Base-by-base conservation (phyloP, 805 yeast species). In the Ogataea siamensis region DNA sequence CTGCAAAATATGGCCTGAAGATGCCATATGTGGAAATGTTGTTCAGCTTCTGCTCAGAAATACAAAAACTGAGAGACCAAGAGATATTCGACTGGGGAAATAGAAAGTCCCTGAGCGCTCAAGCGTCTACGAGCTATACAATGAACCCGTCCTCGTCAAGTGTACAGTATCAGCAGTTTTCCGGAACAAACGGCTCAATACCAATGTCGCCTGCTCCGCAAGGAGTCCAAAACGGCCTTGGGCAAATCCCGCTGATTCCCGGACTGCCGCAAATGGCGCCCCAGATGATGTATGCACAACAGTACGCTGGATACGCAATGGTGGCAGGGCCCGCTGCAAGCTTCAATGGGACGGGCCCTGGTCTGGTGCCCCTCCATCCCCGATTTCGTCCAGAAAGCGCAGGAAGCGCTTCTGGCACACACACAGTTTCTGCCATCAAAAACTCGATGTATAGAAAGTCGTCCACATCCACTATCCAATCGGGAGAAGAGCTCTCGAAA, bases 11-110 rank as follows among this genome's bases (percentile, higher is more conserved):
- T 11, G 34, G 45, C 4, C 19, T 54, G n/a, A 34, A 28, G 6
- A 17, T 49, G 5, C 56, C 64, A 8, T 49, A 46, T 32, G 34
- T 55, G 9, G 53, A 55, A 32, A 40, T 42, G 16, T 36, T 55
- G n/a, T 32, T 37, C 23, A 49, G 55, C 10, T 55, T 57, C 25
- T 57, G 46, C 24, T 11, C 18, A 4, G 47, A 50, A 20, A 44
- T 54, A 32, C 46, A 48, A 13, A 32, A 40, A 17, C 24, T 54
- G 8, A 39, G 40, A 14, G 33, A 32, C 11, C 31, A 42, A 17
- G 28, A 45, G 2, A 18, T 43, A 7, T 53, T 46, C 37, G 43
- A 55, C 28, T 57, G 61, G 62, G 40, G 34, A 3, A 40, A 28
- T 11, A 43, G 27, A 14, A 36, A 32, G 29, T 5, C 37, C 5